phyloP scores from a whole-genome alignment of 495 filamentous ascomycete genomes.

The Hypomontagnella submonticulosa region DNA sequence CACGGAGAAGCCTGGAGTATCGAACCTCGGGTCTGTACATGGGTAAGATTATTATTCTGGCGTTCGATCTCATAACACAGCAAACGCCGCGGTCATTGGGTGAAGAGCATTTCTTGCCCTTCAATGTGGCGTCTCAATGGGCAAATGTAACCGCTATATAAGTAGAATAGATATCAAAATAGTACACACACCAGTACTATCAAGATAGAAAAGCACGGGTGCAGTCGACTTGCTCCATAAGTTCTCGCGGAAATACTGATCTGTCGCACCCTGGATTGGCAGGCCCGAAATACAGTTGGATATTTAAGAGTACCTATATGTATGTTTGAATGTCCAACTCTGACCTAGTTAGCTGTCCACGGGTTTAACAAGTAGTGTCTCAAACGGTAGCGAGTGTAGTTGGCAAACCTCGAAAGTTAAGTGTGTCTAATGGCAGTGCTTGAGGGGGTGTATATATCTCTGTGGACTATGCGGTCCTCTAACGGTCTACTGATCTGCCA shows the following conservation, averaged over 20 bases:
- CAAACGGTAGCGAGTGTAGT: slow-evolving; percentile 49
- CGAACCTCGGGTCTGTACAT: slow-evolving; percentile 44
- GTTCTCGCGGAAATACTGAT: slow-evolving; percentile 57
- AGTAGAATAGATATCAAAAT: no score
- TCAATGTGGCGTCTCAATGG: slow-evolving; percentile 37
- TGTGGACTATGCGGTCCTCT: slow-evolving; percentile 9
- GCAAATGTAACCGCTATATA: no score
- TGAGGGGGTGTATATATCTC: no score
- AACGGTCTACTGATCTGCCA: neutral
- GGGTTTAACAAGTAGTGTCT: slow-evolving; percentile 54
- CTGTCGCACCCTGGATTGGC: slow-evolving; percentile 52
- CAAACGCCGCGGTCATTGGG: slow-evolving; percentile 54
- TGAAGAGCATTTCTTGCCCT: slow-evolving; percentile 39
- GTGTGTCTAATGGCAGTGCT: slow-evolving; percentile 43
- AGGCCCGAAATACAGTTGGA: slow-evolving; percentile 49
- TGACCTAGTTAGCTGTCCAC: slow-evolving; percentile 56
- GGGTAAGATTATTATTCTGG: slow-evolving; percentile 47
- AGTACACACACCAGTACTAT: no score
- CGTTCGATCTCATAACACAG: slow-evolving; percentile 50
- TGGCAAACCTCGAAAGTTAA: slow-evolving; percentile 37
- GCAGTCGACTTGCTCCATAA: slow-evolving; percentile 47
- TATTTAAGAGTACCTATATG: slow-evolving; percentile 52
- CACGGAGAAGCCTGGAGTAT: slow-evolving; percentile 45
- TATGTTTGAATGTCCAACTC: slow-evolving; percentile 52
- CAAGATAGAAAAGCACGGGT: slow-evolving; percentile 43